Base-by-base conservation (phyloP, 345 rosid genomes). In the Acer negundo region DNA sequence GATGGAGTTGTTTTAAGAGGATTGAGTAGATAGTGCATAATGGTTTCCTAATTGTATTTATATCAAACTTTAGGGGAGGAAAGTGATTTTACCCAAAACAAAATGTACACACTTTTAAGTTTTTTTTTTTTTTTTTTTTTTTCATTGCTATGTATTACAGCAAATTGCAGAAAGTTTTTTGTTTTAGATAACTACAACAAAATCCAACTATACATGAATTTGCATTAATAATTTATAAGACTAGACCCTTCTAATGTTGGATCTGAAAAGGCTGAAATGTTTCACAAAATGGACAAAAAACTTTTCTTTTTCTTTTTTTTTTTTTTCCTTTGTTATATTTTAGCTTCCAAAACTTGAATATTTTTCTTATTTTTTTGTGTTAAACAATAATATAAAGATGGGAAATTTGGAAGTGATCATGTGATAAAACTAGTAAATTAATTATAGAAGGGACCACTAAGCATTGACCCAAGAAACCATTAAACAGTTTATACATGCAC, bases 381-480 rank as follows among this genome's bases (percentile, higher is more conserved):
- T 7, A 55, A 59, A 22, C 40, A 59, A 59, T 23, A 8, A 62
- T 62, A 61, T 42, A 42, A 16, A 59, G 23, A 22, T 0, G 7
- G 0, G 31, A 44, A 62, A 22, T 42, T 15, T 77, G 67, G 70
- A 38, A 35, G 71, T 61, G 65, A 84, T 75, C 56, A 79, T 75
- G 74, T 35, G 77, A 71, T 69, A 74, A 47, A 68, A 63, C 44
- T 38, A 66, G 67, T 62, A 75, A 35, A 77, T 67, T 77, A 81
- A 62, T 77, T 75, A 7, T 26, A 0, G 10, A 8, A 23, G 81
- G 90, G 88, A 78, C 90, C 85, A 78, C 86, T 3, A 35, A 63
- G n/a, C 81, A 62, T 78, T 83, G 85, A 84, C 82, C 83, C 68
- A 84, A 85, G 75, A 75, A 78, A 79, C 69, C 69, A 74, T 73